Evolutionary conservation across 1,284 basidiomycete genomes (phyloP), one percentile per base, ranked within the genome.

Genomic region (Ceratobasidium sp.): DNA sequence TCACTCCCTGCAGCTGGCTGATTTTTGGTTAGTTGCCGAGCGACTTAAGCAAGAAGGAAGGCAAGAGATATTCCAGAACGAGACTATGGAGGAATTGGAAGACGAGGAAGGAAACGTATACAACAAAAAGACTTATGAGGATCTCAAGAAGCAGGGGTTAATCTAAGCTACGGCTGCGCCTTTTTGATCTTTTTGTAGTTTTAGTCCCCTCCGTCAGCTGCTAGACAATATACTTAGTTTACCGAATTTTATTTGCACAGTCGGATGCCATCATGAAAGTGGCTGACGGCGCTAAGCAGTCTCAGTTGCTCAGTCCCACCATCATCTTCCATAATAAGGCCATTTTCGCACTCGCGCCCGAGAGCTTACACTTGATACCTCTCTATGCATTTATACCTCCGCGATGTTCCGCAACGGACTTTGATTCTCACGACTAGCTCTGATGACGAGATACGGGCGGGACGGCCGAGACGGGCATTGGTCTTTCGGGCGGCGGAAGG

Each of bases 41-140:
- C 97, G 96, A 84, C 89, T 99, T 79, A 99, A 98, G 86, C 92
- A 92, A 79, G 96, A 98, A 85, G 96, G 97, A 27, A 89, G 94
- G 38, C 92, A 95, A 81, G 96, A 98, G 84, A 93, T 97, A 77
- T 93, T 93, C 78, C 92, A 94, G 83, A 92, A 94, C 81, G 96
- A 98, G 84, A 95, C 94, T 35, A 97, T 97, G 89, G 96, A 98
- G 84, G 97, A 99, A 85, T 89, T 98, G 41, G 96, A 99, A 84
- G 96, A 99, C 84, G 95, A 96, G 48, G 96, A 98, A 82, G 96
- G 96, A 18, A 98, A 99, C 82, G 97, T 98, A 77, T 97, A 97
- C 85, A 94, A 94, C 83, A 90, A 92, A 80, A 94, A 96, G 87
- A 96, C 94, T 16, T 96, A 95, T 82, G 94, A 96, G 81, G 95